Conservation (phyloP, 768 basidiomycete species). For the Lactarius sanguifluus region DNA sequence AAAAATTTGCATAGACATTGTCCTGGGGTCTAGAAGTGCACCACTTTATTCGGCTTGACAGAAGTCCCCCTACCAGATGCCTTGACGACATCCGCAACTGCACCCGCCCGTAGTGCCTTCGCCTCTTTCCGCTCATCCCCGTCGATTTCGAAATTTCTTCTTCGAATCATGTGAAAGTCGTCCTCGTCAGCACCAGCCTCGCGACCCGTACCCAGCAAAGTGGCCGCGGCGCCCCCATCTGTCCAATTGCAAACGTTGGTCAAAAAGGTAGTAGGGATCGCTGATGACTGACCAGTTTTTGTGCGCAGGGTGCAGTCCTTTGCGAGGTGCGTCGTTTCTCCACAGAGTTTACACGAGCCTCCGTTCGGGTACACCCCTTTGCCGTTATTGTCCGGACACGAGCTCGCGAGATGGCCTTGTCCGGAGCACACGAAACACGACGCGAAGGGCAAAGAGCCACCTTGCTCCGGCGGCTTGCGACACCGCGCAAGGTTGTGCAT, state of each 20-base stretch:
- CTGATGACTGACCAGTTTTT: conserved; percentile 36
- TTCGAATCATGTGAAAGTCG: conserved; percentile 83
- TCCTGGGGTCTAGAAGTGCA: conserved; percentile 42
- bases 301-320: conserved; percentile 73
- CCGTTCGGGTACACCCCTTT: conserved; percentile 90
- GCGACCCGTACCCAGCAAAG: conserved; percentile 48
- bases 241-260: background rate
- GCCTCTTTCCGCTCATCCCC: conserved; percentile 54
- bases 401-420: conserved; percentile 81
- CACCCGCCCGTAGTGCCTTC: conserved; percentile 46
- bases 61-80: conserved; percentile 26
- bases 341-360: conserved; percentile 87
- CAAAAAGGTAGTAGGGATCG: background rate
- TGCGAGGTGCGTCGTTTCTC: conserved; percentile 80
- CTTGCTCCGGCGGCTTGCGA: conserved; percentile 58
- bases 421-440: conserved; percentile 88
- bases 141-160: conserved; percentile 59
- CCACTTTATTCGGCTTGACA: conserved; percentile 44
- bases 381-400: conserved; percentile 75
- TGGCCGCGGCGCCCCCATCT: conserved; percentile 42
- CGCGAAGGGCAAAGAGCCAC: conserved; percentile 78
- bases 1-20: background rate
- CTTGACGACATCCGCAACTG: conserved; percentile 43
- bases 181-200: conserved; percentile 89
- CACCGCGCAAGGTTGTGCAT: conserved; percentile 80